Evolutionary conservation across 1,284 basidiomycete genomes (phyloP).

Genomic region (Marasmius oreades): DNA sequence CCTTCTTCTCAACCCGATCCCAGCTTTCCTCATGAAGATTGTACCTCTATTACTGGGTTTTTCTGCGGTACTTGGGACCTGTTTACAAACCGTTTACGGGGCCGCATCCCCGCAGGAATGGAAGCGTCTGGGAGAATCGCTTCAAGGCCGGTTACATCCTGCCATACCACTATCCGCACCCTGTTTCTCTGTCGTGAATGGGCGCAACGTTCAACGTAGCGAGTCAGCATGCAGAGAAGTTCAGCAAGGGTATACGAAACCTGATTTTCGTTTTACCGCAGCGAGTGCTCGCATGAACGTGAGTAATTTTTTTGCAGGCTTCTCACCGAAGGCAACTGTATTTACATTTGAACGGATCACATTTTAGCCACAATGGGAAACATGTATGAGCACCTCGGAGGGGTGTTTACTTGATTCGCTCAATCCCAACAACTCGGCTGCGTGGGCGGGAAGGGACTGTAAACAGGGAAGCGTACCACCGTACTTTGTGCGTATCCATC

Average conservation of each 20-base stretch:
- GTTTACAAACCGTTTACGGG: not conserved
- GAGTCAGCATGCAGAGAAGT: not conserved
- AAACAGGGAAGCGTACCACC: not conserved
- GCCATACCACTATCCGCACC: not conserved
- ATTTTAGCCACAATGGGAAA: not conserved
- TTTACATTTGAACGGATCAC: too few relatives aligned
- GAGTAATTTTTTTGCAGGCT: too few relatives aligned
- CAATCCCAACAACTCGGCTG: not conserved
- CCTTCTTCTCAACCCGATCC: not conserved
- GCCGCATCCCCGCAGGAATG: not conserved
- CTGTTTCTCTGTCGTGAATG: not conserved
- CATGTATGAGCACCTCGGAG: not conserved
- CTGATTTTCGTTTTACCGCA: not conserved
- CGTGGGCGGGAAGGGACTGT: not conserved
- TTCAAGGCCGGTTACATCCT: not conserved
- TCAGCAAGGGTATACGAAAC: not conserved
- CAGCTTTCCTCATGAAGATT: not conserved
- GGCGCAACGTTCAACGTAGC: not conserved
- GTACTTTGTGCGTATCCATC: not conserved
- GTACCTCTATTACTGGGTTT: not conserved
- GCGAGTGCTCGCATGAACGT: not conserved
- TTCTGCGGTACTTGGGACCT: not conserved
- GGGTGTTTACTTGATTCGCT: not conserved
- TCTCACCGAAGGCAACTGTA: not conserved
- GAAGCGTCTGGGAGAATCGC: not conserved